phyloP scores from a whole-genome alignment of 2,329 filamentous ascomycete genomes.

The Penicillium expansum region DNA sequence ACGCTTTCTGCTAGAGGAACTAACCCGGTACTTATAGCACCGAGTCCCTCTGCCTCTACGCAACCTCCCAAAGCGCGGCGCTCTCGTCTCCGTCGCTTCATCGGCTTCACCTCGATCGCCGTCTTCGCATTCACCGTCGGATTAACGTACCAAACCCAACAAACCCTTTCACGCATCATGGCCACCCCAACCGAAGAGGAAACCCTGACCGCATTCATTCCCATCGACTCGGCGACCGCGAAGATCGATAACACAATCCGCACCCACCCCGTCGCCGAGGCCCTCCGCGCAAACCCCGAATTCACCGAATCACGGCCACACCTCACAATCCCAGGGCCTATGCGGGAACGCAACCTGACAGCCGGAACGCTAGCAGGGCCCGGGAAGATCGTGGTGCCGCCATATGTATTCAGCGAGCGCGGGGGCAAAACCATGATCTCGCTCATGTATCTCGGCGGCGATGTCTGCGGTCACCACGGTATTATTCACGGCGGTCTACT shows the following conservation, averaged over 20 bases:
- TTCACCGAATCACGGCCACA: constrained; percentile 79
- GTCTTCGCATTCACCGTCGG: constrained; percentile 35
- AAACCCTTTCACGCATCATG: constrained; percentile 34
- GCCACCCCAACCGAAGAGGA: constrained; percentile 63
- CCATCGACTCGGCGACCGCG: constrained; percentile 51
- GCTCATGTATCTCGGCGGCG: constrained; percentile 72
- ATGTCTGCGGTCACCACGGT: constrained; percentile 84
- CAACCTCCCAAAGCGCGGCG: constrained; percentile 18
- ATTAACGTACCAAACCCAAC: constrained; percentile 26
- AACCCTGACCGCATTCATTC: constrained; percentile 64
- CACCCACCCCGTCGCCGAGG: constrained; percentile 68
- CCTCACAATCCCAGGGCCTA: constrained; percentile 72
- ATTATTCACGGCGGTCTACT: constrained; percentile 88
- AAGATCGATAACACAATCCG: constrained; percentile 72
- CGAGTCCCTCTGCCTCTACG: constrained; percentile 1
- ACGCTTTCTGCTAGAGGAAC: not conserved
- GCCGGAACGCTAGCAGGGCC: constrained; percentile 74
- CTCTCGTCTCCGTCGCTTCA: constrained; percentile 34
- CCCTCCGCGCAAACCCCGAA: constrained; percentile 63
- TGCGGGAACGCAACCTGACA: constrained; percentile 75
- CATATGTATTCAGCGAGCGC: constrained; percentile 71
- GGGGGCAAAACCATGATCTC: constrained; percentile 67
- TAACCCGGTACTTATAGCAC: constrained; percentile 1
- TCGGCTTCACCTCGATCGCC: constrained; percentile 39
- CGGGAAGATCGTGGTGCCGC: constrained; percentile 75